A percentile compares a stretch with the other conserved stretches of the same genome.
Conservation (phyloP, 2,329 filamentous ascomycete genomes). For the Pestalotiopsis sp. region DNA sequence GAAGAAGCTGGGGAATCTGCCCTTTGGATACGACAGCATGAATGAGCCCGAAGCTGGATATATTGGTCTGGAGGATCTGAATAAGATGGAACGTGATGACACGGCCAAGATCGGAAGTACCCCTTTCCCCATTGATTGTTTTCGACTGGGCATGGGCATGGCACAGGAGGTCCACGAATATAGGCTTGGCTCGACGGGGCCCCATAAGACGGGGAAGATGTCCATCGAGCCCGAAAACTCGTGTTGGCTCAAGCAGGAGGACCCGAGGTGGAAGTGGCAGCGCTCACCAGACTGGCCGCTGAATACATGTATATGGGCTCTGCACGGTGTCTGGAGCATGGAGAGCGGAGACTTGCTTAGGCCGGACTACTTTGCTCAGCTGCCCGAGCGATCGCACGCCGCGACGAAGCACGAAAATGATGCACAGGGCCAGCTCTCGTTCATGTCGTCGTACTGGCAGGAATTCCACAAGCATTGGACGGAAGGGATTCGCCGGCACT, state of each 20-base stretch:
- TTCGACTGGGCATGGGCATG: conserved; percentile 23
- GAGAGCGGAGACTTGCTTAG: conserved; percentile 21
- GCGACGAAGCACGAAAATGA: conserved; percentile 18
- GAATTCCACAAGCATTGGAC: conserved; percentile 22
- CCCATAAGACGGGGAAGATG: conserved; percentile 23
- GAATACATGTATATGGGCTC: conserved; percentile 26
- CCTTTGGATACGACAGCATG: conserved; percentile 27
- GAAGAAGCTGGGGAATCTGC: conserved; percentile 20
- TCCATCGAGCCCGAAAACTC: conserved; percentile 16
- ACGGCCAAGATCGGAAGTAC: conserved; percentile 25
- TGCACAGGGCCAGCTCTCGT: conserved; percentile 15
- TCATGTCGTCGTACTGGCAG: conserved; percentile 26
- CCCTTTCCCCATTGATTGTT: conserved; percentile 24
- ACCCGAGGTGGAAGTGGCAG: conserved; percentile 23
- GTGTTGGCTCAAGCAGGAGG: conserved; percentile 25
- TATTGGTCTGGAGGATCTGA: conserved; percentile 22
- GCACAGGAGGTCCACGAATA: conserved; percentile 22
- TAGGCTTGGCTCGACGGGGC: conserved; percentile 24
- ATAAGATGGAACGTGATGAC: conserved; percentile 20
- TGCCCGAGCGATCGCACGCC: conserved; percentile 14
- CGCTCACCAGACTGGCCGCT: conserved; percentile 21
- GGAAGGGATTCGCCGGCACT: conserved; percentile 17
- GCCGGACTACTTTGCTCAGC: conserved; percentile 21
- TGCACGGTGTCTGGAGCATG: conserved; percentile 25
- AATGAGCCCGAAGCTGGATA: conserved; percentile 27